Base-by-base conservation (phyloP, 1,139 yeast genomes). In the Protomyces pachydermus region DNA sequence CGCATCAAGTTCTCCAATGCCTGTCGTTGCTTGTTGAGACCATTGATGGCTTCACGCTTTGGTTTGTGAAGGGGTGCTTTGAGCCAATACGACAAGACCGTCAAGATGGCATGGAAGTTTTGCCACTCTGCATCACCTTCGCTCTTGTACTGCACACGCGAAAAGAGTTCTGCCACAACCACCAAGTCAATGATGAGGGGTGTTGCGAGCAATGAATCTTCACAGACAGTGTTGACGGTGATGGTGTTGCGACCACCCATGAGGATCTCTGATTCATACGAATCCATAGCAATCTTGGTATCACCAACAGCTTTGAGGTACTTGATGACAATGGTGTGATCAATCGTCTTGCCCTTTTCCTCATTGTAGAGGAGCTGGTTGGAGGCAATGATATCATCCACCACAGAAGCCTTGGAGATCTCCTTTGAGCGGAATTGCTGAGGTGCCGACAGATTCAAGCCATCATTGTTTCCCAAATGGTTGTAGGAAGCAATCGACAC, bases 201-300 rank as follows among this genome's bases (percentile, higher is more conserved):
- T 32, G 97, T 88, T 39, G 98, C 98, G 75, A 91, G 82, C 72
- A 91, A 81, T 3, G 97, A 91, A 77, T 91, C 98, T 78, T 91
- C 98, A 77, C 98, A 91, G 51, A 91, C 96, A 74, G 91, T 91
- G 79, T 91, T 96, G 74, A 91, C 87, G 65, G 95, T 85, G 70
- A 91, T 88, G 75, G 93, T 87, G 80, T 91, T 91, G 79, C 91
- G 97, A 57, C 98, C 98, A 68, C 98, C 98, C 72, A 91, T 83
- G 97, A 91, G 91, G 75, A 91, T 84, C 78, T 91, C 97, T 67
- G 95, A 87, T 80, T 91, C 90, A 79, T 91, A 91, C 80, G 91
- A 97, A 77, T 91, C 98, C 97, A 91, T 91, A 64, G 98, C 98
- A 68, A 91, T 97, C 81, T 91, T 91, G 70, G 95, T 86, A 77